A percentile compares a stretch with the other conserved stretches of the same genome.
Conservation (phyloP, 805 yeast species). For the Kluyveromyces starmeri region DNA sequence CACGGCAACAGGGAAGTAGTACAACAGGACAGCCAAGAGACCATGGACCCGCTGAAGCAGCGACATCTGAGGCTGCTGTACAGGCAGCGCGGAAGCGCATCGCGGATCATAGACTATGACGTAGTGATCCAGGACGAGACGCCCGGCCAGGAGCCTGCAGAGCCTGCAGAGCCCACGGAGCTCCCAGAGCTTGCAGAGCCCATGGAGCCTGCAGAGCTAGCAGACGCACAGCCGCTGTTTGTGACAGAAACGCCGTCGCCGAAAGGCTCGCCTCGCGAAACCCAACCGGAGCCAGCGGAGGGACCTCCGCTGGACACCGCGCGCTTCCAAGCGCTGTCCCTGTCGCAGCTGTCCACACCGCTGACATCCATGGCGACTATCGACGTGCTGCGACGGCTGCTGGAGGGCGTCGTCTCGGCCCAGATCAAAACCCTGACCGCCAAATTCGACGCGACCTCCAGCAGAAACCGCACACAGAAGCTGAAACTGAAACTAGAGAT, state of each 20-base stretch:
- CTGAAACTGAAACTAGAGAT: conserved; percentile 23
- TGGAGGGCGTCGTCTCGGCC: conserved; percentile 15
- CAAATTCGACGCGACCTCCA: conserved; percentile 14
- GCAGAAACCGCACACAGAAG: conserved; percentile 10
- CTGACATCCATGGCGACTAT: conserved; percentile 20
- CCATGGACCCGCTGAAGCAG: conserved; percentile 3
- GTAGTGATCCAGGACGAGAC: conserved; percentile 5
- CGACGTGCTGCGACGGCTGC: conserved; percentile 16
- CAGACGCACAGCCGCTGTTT: neutral
- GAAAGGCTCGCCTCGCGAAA: neutral
- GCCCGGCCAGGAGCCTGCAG: neutral
- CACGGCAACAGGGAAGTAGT: too few species aligned
- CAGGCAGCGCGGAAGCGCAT: conserved; percentile 27
- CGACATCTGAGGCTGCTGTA: conserved; percentile 22
- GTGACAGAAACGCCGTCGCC: conserved; percentile 3
- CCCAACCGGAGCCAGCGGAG: neutral
- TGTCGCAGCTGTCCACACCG: conserved; percentile 17
- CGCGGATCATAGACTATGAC: conserved; percentile 17
- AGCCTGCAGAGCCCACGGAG: neutral
- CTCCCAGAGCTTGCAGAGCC: conserved; percentile 4
- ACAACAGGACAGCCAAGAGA: too few species aligned
- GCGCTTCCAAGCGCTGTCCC: conserved; percentile 4
- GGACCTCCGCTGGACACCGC: neutral
- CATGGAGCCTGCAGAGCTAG: conserved; percentile 2
- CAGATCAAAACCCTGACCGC: conserved; percentile 20